Percentiles rank a stretch among this genome's conserved stretches.
phyloP scores from a whole-genome alignment of 352 stramenopile species.

The Phytopythium aichiense region DNA sequence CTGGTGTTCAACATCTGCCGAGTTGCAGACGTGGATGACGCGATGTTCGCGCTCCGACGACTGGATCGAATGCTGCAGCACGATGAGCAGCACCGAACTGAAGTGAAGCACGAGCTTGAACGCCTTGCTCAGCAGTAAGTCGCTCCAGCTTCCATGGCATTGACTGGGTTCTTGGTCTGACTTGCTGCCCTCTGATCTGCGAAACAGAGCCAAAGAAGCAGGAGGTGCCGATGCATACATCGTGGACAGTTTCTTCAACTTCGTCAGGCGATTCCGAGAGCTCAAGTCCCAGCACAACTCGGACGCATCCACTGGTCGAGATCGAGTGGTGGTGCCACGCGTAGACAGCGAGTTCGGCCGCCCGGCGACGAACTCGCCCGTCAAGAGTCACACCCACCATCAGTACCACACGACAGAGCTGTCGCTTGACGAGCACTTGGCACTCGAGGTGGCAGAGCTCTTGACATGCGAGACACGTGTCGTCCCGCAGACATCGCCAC shows the following conservation, averaged over 20 bases:
- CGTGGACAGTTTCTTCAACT: slow-evolving; percentile 62
- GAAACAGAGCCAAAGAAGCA: not conserved
- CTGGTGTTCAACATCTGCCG: slow-evolving; percentile 71
- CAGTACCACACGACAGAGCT: not conserved
- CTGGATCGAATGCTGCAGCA: slow-evolving; percentile 50
- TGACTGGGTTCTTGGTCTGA: not conserved
- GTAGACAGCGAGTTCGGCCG: not conserved
- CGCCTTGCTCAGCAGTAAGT: slow-evolving; percentile 18
- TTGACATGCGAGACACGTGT: too few species aligned
- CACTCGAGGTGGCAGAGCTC: not conserved
- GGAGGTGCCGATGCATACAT: slow-evolving; percentile 13
- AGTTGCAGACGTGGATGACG: slow-evolving; percentile 58
- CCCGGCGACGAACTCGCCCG: not conserved
- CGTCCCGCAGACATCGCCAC: slow-evolving; percentile 10
- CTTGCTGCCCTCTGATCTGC: not conserved
- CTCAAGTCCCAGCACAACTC: not conserved
- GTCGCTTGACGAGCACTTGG: not conserved
- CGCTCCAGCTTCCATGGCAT: not conserved
- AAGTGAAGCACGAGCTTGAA: slow-evolving; percentile 25
- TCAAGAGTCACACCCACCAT: not conserved
- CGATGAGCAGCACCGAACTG: slow-evolving; percentile 9
- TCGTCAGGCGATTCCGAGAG: slow-evolving; percentile 44
- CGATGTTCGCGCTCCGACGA: slow-evolving; percentile 53
- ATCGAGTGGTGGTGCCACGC: not conserved
- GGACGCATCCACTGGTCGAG: not conserved